These are phyloP conservation scores for Skeletonema marinoi DNA, from an alignment of 108 stramenopile species.

Conservation along the genomic window DNA sequence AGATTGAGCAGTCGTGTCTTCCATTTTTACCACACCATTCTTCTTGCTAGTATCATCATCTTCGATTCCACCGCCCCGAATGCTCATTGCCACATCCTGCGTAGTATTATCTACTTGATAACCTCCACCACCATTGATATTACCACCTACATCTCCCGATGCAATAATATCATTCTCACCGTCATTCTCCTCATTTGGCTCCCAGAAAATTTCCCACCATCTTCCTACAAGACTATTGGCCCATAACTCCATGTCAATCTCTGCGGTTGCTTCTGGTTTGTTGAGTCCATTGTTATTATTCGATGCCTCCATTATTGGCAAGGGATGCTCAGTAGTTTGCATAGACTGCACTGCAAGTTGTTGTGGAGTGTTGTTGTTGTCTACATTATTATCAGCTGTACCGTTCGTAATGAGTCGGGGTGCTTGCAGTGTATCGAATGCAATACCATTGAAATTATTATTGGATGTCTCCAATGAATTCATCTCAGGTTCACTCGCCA, in stretches of 20 bases:
- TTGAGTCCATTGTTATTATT: too few relatives aligned
- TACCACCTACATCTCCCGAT: not conserved
- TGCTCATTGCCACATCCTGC: not conserved
- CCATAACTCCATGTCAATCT: slow-evolving; percentile 51
- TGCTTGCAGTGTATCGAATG: too few relatives aligned
- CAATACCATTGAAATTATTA: too few relatives aligned
- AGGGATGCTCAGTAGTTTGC: too few relatives aligned
- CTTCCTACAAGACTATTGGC: slow-evolving; percentile 66
- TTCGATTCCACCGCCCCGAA: not conserved
- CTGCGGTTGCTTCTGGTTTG: not conserved
- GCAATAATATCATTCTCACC: not conserved
- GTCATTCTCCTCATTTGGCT: slow-evolving; percentile 24
- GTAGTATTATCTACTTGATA: not conserved
- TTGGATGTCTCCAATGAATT: too few relatives aligned
- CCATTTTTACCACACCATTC: not conserved
- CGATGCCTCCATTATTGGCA: not conserved
- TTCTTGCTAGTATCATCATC: not conserved
- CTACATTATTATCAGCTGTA: not conserved
- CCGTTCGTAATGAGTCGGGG: too few relatives aligned
- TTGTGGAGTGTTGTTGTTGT: not conserved
- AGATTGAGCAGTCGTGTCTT: not conserved
- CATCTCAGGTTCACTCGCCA: too few relatives aligned
- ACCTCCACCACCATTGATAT: not conserved
- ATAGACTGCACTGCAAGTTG: too few relatives aligned
- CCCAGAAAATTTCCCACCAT: slow-evolving; percentile 88